Evolutionary conservation across 2,329 filamentous ascomycete genomes (phyloP), one percentile per base, ranked within the genome.

Genomic region (Aspergillus puulaauensis): DNA sequence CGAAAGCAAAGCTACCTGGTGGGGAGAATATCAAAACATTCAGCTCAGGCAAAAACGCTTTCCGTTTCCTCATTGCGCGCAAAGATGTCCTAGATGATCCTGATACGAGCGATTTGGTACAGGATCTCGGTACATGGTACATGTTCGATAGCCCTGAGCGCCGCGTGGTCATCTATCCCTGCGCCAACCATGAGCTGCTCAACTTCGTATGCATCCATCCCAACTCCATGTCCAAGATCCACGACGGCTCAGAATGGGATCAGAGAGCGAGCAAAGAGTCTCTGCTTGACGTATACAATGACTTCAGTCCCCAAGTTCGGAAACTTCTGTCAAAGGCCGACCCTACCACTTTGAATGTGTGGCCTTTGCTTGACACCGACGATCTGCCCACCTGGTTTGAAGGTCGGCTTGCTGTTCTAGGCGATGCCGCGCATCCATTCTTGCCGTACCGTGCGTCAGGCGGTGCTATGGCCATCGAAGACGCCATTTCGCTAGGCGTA

Each of bases 371-470:
- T 4, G 87, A 90, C 61, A 87, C 88, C 83, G 79, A 83, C 4
- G 72, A 78, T 1, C 69, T 90, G 15, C 78, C 81, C 0, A 77
- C 72, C 0, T 90, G 85, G 82, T 74, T 77, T 0, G 79, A 82
- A 2, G 82, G 72, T 0, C 79, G 76, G 5, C 67, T 89, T 17
- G 85, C 80, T 1, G 69, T 89, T 0, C 70, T 90, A 0, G 87
- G 88, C 0, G 87, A 90, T 66, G 86, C 87, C 0, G 87, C 86
- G 0, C 87, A 90, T 67, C 86, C 87, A 0, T 89, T 90, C 64
- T 74, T 86, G 0, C 87, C 86, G 14, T 82, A 85, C 59, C 83
- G 86, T 70, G 85, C 81, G 0, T 85, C 87, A 66, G 87, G 86
- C 2, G 87, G 81, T 8, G 85, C 75, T 0, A 77, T 83, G 56